Evolutionary conservation across 2,329 filamentous ascomycete genomes (phyloP), one percentile per base, ranked within the genome.

Genomic region (Zymoseptoria crescenta): DNA sequence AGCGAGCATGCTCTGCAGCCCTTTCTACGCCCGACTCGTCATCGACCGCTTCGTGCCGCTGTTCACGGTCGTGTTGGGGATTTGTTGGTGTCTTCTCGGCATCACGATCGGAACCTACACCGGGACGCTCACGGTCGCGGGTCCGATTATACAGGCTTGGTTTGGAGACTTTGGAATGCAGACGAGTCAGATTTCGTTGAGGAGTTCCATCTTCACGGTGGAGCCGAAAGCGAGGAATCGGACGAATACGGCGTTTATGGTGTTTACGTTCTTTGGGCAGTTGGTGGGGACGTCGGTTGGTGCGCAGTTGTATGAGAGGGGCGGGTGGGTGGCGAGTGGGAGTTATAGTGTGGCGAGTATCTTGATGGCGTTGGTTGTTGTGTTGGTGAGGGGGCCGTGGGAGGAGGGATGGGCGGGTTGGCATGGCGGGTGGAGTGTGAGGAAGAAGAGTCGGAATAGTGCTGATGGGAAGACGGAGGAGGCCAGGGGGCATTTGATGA

Each of bases 191-290:
- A 87, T 91, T 30, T 87, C 87, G 1, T 91, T 92, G 66, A 77
- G 89, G 0, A 79, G 81, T 0, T 80, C 83, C 3, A 88, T 94
- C 20, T 92, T 89, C 66, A 74, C 77, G 1, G 84, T 93, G 21
- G 86, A 87, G 56, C 85, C 88, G 0, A 85, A 83, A 60, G 85
- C 86, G 0, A 76, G 87, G 4, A 94, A 91, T 73, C 75, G 89
- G 3, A 81, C 93, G 24, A 94, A 94, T 69, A 91, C 89, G 0
- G 87, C 86, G 1, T 94, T 91, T 68, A 94, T 93, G 89, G 80
- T 91, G 0, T 80, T 81, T 7, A 84, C 83, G 0, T 93, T 93
- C 67, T 84, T 81, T 28, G 89, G 89, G 0, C 89, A 94, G 75
- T 68, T 94, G 52, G 86, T 85, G 1, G 89, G 89, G 0, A 81